Conservation (phyloP, 192 early-diverging fungal genomes). For the Jimgerdemannia lactiflua region DNA sequence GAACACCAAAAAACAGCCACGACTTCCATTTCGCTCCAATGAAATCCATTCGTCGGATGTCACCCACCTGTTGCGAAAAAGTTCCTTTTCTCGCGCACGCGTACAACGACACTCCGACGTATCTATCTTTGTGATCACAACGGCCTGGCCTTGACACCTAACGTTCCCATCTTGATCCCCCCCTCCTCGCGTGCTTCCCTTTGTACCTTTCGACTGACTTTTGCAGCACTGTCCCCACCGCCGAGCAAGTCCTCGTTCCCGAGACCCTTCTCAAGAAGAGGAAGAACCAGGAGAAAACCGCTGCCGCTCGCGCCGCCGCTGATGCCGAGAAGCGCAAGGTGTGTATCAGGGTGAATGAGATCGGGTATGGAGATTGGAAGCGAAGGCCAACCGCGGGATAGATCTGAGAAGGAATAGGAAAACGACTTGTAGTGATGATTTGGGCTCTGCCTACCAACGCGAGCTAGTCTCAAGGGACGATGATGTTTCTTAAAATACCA, state of each 20-base stretch:
- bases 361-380: slow-evolving; percentile 34
- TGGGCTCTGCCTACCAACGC: background rate
- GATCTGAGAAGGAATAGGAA: slow-evolving; percentile 17
- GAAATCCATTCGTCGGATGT: slow-evolving; percentile 49
- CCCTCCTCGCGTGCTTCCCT: slow-evolving; percentile 16
- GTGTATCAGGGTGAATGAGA: slow-evolving; percentile 13
- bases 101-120: background rate
- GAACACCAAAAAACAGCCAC: background rate
- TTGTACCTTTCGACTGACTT: slow-evolving; percentile 10
- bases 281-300: slow-evolving; percentile 71
- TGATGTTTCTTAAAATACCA: slow-evolving; percentile 51
- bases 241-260: slow-evolving; percentile 75
- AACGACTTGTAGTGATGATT: slow-evolving; percentile 41
- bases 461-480: slow-evolving; percentile 14
- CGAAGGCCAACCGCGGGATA: slow-evolving; percentile 17
- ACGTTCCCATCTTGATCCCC: background rate
- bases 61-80: slow-evolving; percentile 1
- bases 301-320: slow-evolving; percentile 54
- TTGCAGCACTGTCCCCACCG: slow-evolving; percentile 53
- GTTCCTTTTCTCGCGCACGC: too few relatives aligned
- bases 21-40: slow-evolving; percentile 24
- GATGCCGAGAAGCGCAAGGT: slow-evolving; percentile 52
- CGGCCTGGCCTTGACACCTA: slow-evolving; percentile 6
- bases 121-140: slow-evolving; percentile 6
- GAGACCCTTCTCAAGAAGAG: slow-evolving; percentile 89